Evolutionary conservation across 1,284 basidiomycete genomes (phyloP), one percentile per base, ranked within the genome.

Genomic region (Sparassis latifolia): DNA sequence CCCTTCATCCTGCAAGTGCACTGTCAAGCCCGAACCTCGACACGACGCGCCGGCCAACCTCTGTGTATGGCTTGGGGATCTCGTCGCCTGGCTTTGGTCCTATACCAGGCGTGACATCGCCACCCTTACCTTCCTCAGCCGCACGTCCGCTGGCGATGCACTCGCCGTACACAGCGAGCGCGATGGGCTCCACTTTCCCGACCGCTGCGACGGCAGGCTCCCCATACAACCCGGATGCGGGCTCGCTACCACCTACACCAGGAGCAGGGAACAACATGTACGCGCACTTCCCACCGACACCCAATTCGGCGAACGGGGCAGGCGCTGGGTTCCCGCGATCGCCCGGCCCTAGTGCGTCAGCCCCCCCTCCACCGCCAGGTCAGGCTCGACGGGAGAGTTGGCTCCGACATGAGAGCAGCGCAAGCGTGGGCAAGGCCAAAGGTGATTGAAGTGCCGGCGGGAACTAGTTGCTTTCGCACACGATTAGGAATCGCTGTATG

Each of bases 231-330:
- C 50, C 42, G 12, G 37, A 10, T 42, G 53, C 56, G 3, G 20
- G 20, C 20, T 62, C 62, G 31, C 52, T 57, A 40, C 59, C 67
- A 20, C 46, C 59, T 7, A 59, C 62, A 3, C 54, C 64, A 2
- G 52, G 47, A 12, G 54, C 62, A 29, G 58, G 52, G 10, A 56
- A 61, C 28, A 55, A 58, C 20, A 41, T 63, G 32, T 71, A 69
- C 50, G 51, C 60, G 20, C 58, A 66, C 47, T 71, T 74, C 62
- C 71, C 71, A 33, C 69, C 69, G 12, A 72, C 72, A 47, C 72
- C 70, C 5, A 68, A 66, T 47, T 59, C 69, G 10, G 59, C 50
- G 12, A 63, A 61, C 48, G 66, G 63, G n/a, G 53, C 55, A 50
- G 58, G 59, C 33, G 53, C 54, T 47, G 58, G 58, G 28, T 65